A percentile compares a stretch with the other conserved stretches of the same genome.
These are phyloP conservation scores for Arabidopsis lyrata DNA, from an alignment of 441 rosid species.

Conservation along the genomic window DNA sequence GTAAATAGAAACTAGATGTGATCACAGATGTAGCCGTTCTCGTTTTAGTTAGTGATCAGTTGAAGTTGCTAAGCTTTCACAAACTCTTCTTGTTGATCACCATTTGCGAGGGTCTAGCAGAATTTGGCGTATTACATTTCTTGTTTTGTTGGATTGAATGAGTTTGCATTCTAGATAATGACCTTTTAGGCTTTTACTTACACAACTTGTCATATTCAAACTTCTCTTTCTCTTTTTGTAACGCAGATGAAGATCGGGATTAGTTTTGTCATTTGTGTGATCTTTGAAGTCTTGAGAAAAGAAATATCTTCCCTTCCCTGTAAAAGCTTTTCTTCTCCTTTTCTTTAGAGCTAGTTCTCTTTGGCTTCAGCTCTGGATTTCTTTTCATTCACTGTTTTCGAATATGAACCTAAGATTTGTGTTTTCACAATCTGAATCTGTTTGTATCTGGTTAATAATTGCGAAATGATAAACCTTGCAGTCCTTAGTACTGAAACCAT, in stretches of 20 bases:
- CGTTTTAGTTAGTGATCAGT: constrained; percentile 4
- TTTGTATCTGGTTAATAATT: constrained; percentile 44
- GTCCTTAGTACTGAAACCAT: background rate
- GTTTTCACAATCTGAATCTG: constrained; percentile 36
- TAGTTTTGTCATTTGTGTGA: constrained; percentile 2
- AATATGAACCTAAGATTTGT: constrained; percentile 38
- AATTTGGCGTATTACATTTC: background rate
- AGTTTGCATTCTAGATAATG: background rate
- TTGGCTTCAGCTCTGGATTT: constrained; percentile 33
- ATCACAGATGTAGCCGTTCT: background rate
- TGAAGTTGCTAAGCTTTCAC: background rate
- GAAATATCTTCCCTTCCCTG: background rate
- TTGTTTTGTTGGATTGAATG: constrained; percentile 6
- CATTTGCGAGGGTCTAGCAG: background rate
- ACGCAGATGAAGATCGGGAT: constrained; percentile 50
- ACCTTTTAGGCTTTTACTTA: background rate
- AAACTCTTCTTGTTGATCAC: constrained; percentile 2
- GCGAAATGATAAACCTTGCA: constrained; percentile 35
- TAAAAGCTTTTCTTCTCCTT: constrained; percentile 34
- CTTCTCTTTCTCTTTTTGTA: background rate
- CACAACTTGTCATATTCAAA: constrained; percentile 7
- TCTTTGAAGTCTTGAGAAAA: constrained; percentile 17
- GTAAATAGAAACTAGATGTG: background rate
- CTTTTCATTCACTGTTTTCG: constrained; percentile 18
- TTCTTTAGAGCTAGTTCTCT: constrained; percentile 32